These are phyloP conservation scores for Penicillium pancosmium DNA, from an alignment of 495 filamentous ascomycete species.

Conservation along the genomic window DNA sequence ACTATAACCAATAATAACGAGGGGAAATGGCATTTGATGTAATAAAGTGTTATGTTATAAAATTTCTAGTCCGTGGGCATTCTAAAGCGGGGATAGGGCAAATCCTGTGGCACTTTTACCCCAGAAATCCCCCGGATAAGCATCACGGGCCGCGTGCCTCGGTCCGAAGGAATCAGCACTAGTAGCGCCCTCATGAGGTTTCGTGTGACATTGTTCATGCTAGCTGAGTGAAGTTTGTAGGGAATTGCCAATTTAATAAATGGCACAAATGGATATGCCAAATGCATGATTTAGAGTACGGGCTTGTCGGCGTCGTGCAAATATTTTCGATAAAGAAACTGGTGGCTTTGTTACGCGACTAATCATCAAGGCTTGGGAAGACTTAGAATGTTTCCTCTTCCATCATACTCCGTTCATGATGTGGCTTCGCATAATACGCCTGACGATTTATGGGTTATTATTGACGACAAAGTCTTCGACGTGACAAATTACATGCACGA, in stretches of 20 bases:
- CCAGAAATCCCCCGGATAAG: background rate
- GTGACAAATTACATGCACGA: constrained; percentile 50
- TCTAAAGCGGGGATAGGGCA: background rate
- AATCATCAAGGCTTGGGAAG: no score
- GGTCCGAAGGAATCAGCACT: background rate
- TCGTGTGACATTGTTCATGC: no score
- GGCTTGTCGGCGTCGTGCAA: no score
- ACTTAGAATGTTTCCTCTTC: background rate
- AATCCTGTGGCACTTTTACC: background rate
- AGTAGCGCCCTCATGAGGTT: background rate
- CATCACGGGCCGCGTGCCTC: constrained; percentile 2
- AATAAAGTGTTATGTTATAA: background rate
- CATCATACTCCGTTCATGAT: background rate
- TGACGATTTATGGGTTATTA: constrained; percentile 79
- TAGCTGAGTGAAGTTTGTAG: no score
- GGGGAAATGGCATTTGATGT: background rate
- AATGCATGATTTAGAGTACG: no score
- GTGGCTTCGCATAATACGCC: constrained; percentile 56
- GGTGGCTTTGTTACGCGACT: no score
- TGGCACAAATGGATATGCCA: no score
- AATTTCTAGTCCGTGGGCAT: background rate
- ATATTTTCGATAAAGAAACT: no score
- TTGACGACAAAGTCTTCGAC: constrained; percentile 85
- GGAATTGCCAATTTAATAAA: no score
- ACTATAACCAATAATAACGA: background rate